Evolutionary conservation across 768 basidiomycete species (phyloP), one percentile per base, ranked within the genome.

Genomic region (Tubosaeta sp.): DNA sequence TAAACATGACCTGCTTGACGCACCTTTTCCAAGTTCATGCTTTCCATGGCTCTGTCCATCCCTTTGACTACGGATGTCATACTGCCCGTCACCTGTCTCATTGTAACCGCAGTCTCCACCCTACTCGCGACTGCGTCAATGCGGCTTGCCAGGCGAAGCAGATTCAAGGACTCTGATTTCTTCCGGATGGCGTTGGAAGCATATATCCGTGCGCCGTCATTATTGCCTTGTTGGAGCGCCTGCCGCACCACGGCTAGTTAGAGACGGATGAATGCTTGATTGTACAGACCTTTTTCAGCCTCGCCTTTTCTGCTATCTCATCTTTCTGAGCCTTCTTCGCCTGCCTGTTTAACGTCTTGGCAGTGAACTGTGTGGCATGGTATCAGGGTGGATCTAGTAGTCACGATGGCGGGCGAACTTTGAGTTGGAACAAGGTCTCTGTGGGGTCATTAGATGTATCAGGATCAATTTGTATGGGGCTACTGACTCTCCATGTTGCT

Each of bases 31-130:
- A 98, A 80, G 74, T 99, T 98, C 96, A 99, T 99, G 70, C 78
- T 88, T 60, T 96, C 89, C 96, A 99, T 98, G 4, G 96, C 96
- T 66, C 87, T 90, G 68, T 99, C 96, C 96, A 99, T 98, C 30
- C 94, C 94, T 62, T 84, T 85, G 40, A 99, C 96, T 3, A 98
- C 96, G 31, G 86, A 86, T 14, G 92, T 86, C 95, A 99, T 96
- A 68, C 86, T 94, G 4, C 93, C 93, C 27, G 96, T 95, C 35
- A 99, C 89, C 70, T 91, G 82, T 44, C 91, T 83, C 92, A 99
- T 97, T 49, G 95, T 97, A 38, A 98, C 94, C 0, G 96, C 96
- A 16, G 96, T 98, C 73, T 99, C 96, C 1, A 99, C 94, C 22
- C 95, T 76, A 62, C 91, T 94, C 3, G 95, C 90, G 9, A 98